These are phyloP conservation scores for Trichoderma sp. DNA, from an alignment of 2,329 filamentous ascomycete genomes.

Conservation along the genomic window DNA sequence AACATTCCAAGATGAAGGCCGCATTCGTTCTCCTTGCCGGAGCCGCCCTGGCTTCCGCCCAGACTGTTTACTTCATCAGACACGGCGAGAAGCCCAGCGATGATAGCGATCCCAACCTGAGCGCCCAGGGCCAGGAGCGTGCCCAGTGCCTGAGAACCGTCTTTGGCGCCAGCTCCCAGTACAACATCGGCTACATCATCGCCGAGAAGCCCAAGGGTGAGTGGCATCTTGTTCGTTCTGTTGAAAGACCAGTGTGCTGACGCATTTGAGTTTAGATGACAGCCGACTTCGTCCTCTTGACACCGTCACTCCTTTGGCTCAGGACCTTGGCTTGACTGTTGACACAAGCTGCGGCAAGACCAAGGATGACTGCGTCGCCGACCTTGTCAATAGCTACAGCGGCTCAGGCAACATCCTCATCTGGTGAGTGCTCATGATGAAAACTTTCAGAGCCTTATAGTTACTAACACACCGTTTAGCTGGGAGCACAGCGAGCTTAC, in stretches of 20 bases:
- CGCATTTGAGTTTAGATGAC: slow-evolving; percentile 46
- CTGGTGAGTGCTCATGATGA: slow-evolving; percentile 42
- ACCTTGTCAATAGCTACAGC: slow-evolving; percentile 52
- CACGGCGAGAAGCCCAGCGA: slow-evolving; percentile 65
- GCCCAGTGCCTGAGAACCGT: slow-evolving; percentile 62
- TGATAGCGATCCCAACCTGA: slow-evolving; percentile 52
- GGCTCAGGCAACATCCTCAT: slow-evolving; percentile 62
- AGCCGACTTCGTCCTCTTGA: slow-evolving; percentile 56
- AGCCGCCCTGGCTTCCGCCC: slow-evolving; percentile 31
- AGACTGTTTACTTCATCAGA: slow-evolving; percentile 64
- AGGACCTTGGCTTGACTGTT: slow-evolving; percentile 58
- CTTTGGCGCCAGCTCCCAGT: slow-evolving; percentile 56
- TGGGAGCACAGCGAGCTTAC: slow-evolving; percentile 62
- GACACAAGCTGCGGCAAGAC: slow-evolving; percentile 61
- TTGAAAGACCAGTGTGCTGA: not conserved
- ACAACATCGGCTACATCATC: slow-evolving; percentile 63
- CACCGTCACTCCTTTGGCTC: slow-evolving; percentile 60
- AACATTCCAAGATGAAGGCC: slow-evolving; percentile 18
- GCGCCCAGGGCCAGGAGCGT: slow-evolving; percentile 54
- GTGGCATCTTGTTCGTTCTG: slow-evolving; percentile 33
- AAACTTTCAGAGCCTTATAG: not conserved
- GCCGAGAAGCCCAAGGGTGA: slow-evolving; percentile 56
- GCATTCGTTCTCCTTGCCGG: slow-evolving; percentile 7
- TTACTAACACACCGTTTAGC: slow-evolving; percentile 37
- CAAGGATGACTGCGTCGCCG: slow-evolving; percentile 57